Conservation (phyloP, 768 basidiomycete species). For the Tephrocybe sp. region DNA sequence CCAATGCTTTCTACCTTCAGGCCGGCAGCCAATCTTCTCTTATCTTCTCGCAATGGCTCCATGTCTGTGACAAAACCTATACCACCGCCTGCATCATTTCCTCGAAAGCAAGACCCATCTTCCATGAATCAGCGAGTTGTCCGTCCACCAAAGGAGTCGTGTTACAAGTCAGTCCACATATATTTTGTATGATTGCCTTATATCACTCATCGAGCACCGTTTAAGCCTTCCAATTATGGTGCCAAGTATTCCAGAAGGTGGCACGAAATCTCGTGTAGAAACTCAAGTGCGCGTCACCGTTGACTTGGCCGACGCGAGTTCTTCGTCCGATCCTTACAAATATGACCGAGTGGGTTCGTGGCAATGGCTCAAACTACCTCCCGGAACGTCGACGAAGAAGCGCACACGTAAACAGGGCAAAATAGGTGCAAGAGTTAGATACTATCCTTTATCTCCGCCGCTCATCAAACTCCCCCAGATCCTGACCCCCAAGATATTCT, state of each 20-base stretch:
- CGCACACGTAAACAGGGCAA: conserved; percentile 83
- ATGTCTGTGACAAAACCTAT: conserved; percentile 58
- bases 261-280: conserved; percentile 92
- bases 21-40: conserved; percentile 26
- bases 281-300: conserved; percentile 88
- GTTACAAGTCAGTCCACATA: conserved; percentile 60
- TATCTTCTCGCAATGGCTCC: conserved; percentile 36
- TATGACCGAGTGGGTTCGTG: conserved; percentile 87
- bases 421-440: conserved; percentile 52
- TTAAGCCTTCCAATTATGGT: conserved; percentile 77
- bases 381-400: conserved; percentile 81
- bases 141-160: conserved; percentile 70
- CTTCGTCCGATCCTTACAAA: conserved; percentile 57
- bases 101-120: conserved; percentile 55
- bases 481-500: conserved; percentile 69
- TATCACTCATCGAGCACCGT: conserved; percentile 5
- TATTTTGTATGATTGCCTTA: conserved; percentile 9
- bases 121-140: conserved; percentile 59
- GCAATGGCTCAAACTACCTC: conserved; percentile 84
- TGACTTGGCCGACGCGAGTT: conserved; percentile 71
- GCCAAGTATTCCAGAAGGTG: conserved; percentile 78
- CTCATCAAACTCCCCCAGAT: conserved; percentile 42
- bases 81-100: conserved; percentile 62
- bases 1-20: conserved; percentile 27
- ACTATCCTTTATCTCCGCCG: conserved; percentile 8